Conservation (phyloP, 208 protist genomes). For the Leptomonas pyrrhocoris region DNA sequence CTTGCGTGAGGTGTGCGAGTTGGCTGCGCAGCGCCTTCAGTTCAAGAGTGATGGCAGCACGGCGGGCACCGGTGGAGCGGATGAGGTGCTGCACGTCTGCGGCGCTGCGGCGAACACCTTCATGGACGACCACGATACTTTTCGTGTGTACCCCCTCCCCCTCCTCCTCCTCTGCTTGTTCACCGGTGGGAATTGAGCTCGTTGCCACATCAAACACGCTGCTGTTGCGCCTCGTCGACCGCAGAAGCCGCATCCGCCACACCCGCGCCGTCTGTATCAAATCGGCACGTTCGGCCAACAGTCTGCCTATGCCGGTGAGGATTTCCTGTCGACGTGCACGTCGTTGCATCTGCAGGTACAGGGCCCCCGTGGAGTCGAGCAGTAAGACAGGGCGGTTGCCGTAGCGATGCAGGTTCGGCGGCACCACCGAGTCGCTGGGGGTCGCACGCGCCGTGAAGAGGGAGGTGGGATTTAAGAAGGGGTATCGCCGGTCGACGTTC, state of each 20-base stretch:
- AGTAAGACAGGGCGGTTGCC: constrained; percentile 29
- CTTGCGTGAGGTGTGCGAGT: constrained; percentile 2
- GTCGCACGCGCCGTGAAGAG: constrained; percentile 9
- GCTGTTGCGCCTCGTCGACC: too few species aligned
- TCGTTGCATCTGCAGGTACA: constrained; percentile 11
- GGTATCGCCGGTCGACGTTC: constrained; percentile 5
- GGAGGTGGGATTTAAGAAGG: constrained; percentile 15
- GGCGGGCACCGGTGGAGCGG: not conserved
- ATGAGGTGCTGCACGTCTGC: not conserved
- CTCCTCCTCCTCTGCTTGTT: too few species aligned
- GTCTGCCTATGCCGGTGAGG: not conserved
- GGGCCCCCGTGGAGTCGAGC: constrained; percentile 32
- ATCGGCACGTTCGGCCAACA: constrained; percentile 14
- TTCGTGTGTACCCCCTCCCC: not conserved
- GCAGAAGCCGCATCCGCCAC: constrained; percentile 16
- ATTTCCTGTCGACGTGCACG: constrained; percentile 15
- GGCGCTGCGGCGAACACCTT: not conserved
- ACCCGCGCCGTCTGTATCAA: not conserved
- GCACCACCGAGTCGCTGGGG: not conserved
- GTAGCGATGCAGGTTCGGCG: constrained; percentile 9
- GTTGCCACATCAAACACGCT: too few species aligned
- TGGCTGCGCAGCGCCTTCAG: not conserved
- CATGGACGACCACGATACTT: not conserved
- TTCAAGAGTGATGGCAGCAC: constrained; percentile 9
- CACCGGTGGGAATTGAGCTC: too few species aligned